Conservation (phyloP, 1,284 basidiomycete genomes). For the Sanguinoderma infundibulare region DNA sequence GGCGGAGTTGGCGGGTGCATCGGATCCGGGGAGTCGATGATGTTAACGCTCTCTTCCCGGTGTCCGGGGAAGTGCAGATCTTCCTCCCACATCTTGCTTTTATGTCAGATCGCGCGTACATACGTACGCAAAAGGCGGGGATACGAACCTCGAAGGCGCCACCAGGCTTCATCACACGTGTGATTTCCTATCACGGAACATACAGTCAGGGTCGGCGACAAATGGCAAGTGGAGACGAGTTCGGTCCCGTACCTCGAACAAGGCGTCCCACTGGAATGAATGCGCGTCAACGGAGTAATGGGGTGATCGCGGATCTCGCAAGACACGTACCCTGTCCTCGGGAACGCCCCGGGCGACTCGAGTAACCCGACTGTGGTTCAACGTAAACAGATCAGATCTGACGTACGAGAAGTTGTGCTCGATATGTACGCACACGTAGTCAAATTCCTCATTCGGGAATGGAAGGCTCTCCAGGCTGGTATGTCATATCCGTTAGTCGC, state of each 20-base stretch:
- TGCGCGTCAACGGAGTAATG: constrained; percentile 11
- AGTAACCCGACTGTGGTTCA: constrained; percentile 56
- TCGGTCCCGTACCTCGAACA: constrained; percentile 50
- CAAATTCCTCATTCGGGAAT: constrained; percentile 72
- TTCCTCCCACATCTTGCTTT: constrained; percentile 65
- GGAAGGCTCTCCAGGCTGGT: constrained; percentile 67
- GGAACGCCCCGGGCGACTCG: constrained; percentile 73
- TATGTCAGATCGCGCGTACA: constrained; percentile 2
- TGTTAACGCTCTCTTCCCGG: constrained; percentile 11
- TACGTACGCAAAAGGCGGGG: constrained; percentile 1
- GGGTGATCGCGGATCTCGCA: constrained; percentile 2
- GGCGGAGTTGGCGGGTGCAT: constrained; percentile 21
- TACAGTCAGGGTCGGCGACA: constrained; percentile 7
- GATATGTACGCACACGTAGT: constrained; percentile 60
- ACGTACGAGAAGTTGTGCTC: not conserved
- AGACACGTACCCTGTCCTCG: constrained; percentile 60
- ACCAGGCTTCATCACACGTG: constrained; percentile 70
- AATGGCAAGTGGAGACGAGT: constrained; percentile 12
- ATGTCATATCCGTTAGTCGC: constrained; percentile 5
- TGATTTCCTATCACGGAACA: constrained; percentile 47
- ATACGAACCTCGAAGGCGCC: constrained; percentile 62
- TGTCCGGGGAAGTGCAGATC: constrained; percentile 69
- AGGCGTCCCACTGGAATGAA: constrained; percentile 56
- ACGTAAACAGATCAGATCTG: constrained; percentile 22
- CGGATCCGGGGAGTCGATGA: constrained; percentile 19